These are phyloP conservation scores for Fusarium staphyleae DNA, from an alignment of 2,329 filamentous ascomycete species.

Conservation along the genomic window DNA sequence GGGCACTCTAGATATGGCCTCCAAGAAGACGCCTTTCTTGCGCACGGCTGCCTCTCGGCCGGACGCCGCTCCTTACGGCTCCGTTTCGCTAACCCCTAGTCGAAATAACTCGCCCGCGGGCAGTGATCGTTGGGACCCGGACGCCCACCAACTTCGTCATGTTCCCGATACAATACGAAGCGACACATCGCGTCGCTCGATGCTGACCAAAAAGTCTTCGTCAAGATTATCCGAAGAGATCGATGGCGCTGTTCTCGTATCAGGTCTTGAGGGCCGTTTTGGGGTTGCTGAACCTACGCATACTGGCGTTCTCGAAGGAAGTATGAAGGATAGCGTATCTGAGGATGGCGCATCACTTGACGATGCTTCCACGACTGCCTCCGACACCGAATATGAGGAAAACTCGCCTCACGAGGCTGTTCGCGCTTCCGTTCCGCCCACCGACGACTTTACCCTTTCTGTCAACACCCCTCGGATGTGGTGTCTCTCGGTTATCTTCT, in stretches of 20 bases:
- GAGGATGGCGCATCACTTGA: conserved; percentile 49
- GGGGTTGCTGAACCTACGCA: conserved; percentile 58
- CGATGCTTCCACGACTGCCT: conserved; percentile 50
- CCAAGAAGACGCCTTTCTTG: conserved; percentile 49
- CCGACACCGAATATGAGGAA: conserved; percentile 64
- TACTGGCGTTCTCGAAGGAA: conserved; percentile 53
- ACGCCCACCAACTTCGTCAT: conserved; percentile 45
- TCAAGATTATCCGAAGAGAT: conserved; percentile 58
- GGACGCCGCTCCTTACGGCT: conserved; percentile 49
- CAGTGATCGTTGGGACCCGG: conserved; percentile 44
- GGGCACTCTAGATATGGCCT: conserved; percentile 44
- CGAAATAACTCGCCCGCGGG: conserved; percentile 48
- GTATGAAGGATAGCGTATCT: conserved; percentile 50
- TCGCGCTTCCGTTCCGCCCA: conserved; percentile 77
- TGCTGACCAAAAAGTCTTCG: conserved; percentile 42
- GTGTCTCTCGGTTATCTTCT: conserved; percentile 79
- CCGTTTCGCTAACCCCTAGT: conserved; percentile 47
- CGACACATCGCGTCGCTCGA: conserved; percentile 44
- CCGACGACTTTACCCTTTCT: conserved; percentile 77
- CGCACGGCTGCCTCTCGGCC: conserved; percentile 40
- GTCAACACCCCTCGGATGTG: conserved; percentile 92
- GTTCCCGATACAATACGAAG: conserved; percentile 47
- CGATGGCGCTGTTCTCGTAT: conserved; percentile 58
- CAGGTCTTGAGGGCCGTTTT: conserved; percentile 62
- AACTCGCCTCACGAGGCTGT: conserved; percentile 82